Conservation (phyloP, 495 filamentous ascomycete species). For the Tuber microsphaerosporum region DNA sequence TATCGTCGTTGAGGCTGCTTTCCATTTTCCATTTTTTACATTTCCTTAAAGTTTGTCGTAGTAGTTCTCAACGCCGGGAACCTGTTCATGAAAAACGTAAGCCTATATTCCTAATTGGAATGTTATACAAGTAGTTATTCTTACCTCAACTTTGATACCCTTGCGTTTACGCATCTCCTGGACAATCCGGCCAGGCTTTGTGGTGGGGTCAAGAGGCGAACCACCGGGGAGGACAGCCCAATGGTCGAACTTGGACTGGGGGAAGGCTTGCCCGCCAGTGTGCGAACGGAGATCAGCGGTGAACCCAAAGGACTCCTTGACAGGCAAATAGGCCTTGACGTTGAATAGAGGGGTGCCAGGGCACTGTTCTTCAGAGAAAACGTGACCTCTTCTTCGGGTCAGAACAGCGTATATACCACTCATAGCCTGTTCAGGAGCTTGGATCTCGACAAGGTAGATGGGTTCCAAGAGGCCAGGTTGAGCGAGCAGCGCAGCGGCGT, state of each 20-base stretch:
- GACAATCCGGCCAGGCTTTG: conserved; percentile 80
- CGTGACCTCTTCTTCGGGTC: conserved; percentile 95
- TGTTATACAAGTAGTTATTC: neutral
- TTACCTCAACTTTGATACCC: conserved; percentile 84
- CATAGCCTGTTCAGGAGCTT: conserved; percentile 97
- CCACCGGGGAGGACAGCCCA: conserved; percentile 93
- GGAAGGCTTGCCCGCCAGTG: conserved; percentile 97
- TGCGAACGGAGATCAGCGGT: conserved; percentile 87
- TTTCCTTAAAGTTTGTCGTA: conserved; percentile 89
- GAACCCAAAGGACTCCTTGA: conserved; percentile 99
- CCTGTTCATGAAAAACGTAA: conserved; percentile 49
- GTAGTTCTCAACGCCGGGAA: conserved; percentile 56
- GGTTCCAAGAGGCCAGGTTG: conserved; percentile 88
- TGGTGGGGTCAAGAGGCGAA: conserved; percentile 76
- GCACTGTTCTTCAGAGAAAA: conserved; percentile 96
- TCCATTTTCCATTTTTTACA: neutral
- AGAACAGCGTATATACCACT: conserved; percentile 99
- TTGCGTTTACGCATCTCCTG: conserved; percentile 93
- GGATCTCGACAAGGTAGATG: conserved; percentile 98
- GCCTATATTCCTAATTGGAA: neutral
- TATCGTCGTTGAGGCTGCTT: neutral
- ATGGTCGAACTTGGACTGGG: conserved; percentile 96
- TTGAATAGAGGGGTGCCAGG: conserved; percentile 98
- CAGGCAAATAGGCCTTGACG: conserved; percentile 97
- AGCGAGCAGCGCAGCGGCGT: conserved; percentile 84